Conservation (phyloP, 495 filamentous ascomycete genomes). For the Aspergillus coremiiformis region DNA sequence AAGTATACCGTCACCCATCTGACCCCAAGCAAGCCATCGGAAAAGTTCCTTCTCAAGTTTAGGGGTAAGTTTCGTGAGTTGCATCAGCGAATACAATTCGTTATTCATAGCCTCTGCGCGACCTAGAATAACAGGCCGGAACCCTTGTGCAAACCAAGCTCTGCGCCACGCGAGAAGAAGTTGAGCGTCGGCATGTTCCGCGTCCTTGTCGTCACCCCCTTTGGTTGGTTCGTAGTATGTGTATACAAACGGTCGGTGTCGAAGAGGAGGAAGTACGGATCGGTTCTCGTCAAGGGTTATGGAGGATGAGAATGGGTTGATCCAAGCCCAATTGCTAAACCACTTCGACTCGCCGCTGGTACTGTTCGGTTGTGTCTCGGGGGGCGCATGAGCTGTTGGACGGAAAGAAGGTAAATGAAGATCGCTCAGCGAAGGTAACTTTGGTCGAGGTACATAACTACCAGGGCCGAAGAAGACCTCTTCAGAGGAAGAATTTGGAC, state of each 20-base stretch:
- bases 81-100: slow-evolving; percentile 58
- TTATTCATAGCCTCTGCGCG: slow-evolving; percentile 80
- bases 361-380: slow-evolving; percentile 71
- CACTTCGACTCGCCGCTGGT: slow-evolving; percentile 72
- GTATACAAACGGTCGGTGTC: slow-evolving; percentile 69
- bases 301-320: slow-evolving; percentile 78
- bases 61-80: slow-evolving; percentile 45
- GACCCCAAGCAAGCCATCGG: slow-evolving; percentile 88
- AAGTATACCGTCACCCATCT: slow-evolving; percentile 82
- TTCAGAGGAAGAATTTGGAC: slow-evolving; percentile 20
- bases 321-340: slow-evolving; percentile 85
- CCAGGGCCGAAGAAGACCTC: slow-evolving; percentile 19
- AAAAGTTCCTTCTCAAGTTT: slow-evolving; percentile 65
- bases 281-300: slow-evolving; percentile 80
- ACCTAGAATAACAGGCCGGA: slow-evolving; percentile 75
- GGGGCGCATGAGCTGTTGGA: slow-evolving; percentile 65
- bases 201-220: slow-evolving; percentile 51
- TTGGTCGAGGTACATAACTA: slow-evolving; percentile 35
- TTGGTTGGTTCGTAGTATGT: slow-evolving; percentile 77
- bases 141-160: slow-evolving; percentile 92
- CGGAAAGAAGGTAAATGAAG: slow-evolving; percentile 47
- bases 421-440: slow-evolving; percentile 34
- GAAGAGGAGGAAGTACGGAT: slow-evolving; percentile 77
- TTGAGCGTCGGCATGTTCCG: slow-evolving; percentile 60
- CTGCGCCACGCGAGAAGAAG: slow-evolving; percentile 82